Conservation (phyloP, 768 basidiomycete species). For the Lactarius akahatsu region DNA sequence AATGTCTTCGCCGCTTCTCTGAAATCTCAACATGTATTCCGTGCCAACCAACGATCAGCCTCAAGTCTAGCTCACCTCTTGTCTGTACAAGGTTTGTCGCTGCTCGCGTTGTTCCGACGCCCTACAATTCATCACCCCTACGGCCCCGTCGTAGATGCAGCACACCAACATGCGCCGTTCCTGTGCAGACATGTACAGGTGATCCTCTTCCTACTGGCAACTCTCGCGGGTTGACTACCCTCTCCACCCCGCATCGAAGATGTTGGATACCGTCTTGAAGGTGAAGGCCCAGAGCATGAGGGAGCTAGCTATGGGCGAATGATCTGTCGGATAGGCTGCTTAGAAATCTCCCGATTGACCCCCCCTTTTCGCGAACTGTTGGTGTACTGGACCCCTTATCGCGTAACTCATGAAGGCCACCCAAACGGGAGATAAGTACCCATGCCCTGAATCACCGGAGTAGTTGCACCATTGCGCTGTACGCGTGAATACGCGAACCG, state of each 20-base stretch:
- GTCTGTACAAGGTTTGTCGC: constrained; percentile 16
- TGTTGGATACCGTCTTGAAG: constrained; percentile 1
- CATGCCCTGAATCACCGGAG: too few species aligned
- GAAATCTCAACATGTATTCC: constrained; percentile 7
- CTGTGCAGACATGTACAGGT: constrained; percentile 46
- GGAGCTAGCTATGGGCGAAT: too few species aligned
- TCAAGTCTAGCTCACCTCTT: constrained; percentile 12
- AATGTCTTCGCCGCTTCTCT: background rate
- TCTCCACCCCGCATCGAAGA: constrained; percentile 31
- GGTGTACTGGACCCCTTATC: too few species aligned
- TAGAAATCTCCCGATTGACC: too few species aligned
- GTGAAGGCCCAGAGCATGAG: background rate
- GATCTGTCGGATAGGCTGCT: too few species aligned
- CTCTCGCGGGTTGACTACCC: constrained; percentile 35
- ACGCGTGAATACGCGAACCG: too few species aligned
- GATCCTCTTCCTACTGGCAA: constrained; percentile 31
- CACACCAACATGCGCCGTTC: constrained; percentile 43
- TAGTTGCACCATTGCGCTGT: too few species aligned
- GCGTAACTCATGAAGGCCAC: background rate
- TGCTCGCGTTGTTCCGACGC: background rate
- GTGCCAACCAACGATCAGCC: constrained; percentile 11
- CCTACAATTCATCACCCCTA: background rate
- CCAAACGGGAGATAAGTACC: too few species aligned
- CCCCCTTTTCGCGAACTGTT: too few species aligned
- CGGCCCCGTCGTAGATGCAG: constrained; percentile 37